These are phyloP conservation scores for Eucalyptus pauciflora DNA, from an alignment of 345 rosid species.

Conservation along the genomic window DNA sequence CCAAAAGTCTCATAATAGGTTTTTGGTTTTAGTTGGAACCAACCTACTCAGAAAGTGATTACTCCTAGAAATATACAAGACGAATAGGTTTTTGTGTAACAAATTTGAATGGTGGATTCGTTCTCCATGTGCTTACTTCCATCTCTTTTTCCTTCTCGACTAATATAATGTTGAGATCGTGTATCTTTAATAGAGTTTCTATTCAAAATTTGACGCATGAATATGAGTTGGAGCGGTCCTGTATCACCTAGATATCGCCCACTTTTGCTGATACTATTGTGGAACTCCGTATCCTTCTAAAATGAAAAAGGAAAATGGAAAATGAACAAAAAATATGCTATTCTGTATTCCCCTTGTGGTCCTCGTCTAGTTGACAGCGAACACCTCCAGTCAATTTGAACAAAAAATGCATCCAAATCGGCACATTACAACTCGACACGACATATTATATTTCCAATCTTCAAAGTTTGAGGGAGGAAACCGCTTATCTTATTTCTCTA, in stretches of 20 bases:
- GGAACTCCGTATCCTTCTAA: background rate
- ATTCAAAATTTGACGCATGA: background rate
- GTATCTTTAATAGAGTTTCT: background rate
- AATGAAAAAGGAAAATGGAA: background rate
- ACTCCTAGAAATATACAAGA: background rate
- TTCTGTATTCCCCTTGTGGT: background rate
- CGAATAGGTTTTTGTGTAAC: background rate
- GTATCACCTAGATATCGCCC: background rate
- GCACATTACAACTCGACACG: background rate
- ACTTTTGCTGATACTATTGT: background rate
- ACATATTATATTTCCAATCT: background rate
- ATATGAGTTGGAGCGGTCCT: too few relatives aligned
- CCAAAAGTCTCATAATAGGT: fast-evolving
- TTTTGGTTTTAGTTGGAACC: background rate
- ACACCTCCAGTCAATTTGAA: background rate
- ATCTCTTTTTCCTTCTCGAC: background rate
- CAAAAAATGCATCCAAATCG: background rate
- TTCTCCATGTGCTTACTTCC: background rate
- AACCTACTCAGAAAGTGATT: background rate
- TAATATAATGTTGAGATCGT: background rate
- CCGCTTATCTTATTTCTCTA: background rate
- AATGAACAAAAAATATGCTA: background rate
- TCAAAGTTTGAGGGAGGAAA: background rate
- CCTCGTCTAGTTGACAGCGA: background rate
- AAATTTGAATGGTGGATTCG: background rate